Percentiles rank a stretch among this genome's conserved stretches.
phyloP scores from a whole-genome alignment of 1,284 basidiomycete species.

The Ustilago tritici region DNA sequence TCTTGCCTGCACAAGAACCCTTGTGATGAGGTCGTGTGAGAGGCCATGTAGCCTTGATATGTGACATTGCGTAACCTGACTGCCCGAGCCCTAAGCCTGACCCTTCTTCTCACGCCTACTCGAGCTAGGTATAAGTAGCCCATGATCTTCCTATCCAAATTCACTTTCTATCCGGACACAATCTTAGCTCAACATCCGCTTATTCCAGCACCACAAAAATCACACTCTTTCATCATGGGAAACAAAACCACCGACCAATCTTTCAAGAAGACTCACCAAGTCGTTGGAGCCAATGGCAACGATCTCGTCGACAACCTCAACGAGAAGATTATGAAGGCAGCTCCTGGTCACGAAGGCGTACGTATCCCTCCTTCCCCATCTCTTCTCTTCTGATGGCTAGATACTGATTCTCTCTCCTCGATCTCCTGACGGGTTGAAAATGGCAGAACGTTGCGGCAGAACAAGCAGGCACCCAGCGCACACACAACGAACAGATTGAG shows the following conservation, averaged over 20 bases:
- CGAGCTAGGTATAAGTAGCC: background rate
- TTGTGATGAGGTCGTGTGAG: background rate
- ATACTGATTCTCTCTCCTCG: background rate
- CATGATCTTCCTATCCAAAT: background rate
- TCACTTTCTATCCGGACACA: background rate
- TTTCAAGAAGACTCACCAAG: constrained; percentile 53
- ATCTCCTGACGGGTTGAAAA: background rate
- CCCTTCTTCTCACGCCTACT: too few species aligned
- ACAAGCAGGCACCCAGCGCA: constrained; percentile 22
- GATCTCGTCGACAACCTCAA: constrained; percentile 48
- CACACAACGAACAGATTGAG: constrained; percentile 43
- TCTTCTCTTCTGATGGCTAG: background rate
- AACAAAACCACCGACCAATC: constrained; percentile 42
- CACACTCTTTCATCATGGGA: constrained; percentile 17
- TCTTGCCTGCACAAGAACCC: background rate
- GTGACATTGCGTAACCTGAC: constrained; percentile 9
- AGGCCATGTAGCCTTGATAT: background rate
- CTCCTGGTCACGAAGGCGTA: constrained; percentile 50
- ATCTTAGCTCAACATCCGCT: background rate
- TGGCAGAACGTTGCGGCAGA: constrained; percentile 35
- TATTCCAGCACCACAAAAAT: background rate
- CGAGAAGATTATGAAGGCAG: constrained; percentile 43
- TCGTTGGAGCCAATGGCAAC: constrained; percentile 48
- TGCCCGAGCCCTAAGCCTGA: background rate
- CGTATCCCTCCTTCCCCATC: background rate